Percentiles rank a stretch among this genome's conserved stretches.
phyloP scores from a whole-genome alignment of 371 early-diverging fungal species.

The Mortierella sp. region DNA sequence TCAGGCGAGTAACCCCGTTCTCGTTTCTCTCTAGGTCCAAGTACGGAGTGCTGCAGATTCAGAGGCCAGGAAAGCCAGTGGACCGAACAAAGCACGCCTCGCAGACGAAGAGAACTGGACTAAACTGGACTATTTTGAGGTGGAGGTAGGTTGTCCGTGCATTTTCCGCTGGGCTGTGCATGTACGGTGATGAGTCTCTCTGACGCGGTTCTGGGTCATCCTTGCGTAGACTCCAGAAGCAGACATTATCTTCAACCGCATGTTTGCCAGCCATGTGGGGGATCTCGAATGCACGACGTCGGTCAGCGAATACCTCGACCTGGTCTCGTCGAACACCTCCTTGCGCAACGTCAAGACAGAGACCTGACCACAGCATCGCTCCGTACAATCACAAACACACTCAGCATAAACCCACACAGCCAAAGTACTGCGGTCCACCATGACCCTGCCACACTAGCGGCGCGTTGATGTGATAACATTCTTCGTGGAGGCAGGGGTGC shows the following conservation, averaged over 20 bases:
- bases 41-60: constrained; percentile 53
- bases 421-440: background rate
- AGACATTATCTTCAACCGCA: constrained; percentile 57
- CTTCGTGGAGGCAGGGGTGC: no score
- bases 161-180: background rate
- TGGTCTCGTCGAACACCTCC: constrained; percentile 44
- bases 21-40: constrained; percentile 26
- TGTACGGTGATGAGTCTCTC: background rate
- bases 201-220: background rate
- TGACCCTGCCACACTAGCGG: no score
- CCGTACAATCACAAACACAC: background rate
- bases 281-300: constrained; percentile 56
- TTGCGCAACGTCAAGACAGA: constrained; percentile 35
- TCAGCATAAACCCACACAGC: background rate
- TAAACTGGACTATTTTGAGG: constrained; percentile 72
- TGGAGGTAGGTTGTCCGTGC: constrained; percentile 56
- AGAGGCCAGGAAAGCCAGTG: constrained; percentile 35
- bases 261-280: constrained; percentile 58
- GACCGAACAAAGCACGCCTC: constrained; percentile 58
- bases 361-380: background rate
- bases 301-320: constrained; percentile 55
- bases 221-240: constrained; percentile 55
- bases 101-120: constrained; percentile 87
- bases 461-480: no score
- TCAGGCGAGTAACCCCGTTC: background rate